Base-by-base conservation (phyloP, 805 yeast species). In the Yarrowia keelungensis region DNA sequence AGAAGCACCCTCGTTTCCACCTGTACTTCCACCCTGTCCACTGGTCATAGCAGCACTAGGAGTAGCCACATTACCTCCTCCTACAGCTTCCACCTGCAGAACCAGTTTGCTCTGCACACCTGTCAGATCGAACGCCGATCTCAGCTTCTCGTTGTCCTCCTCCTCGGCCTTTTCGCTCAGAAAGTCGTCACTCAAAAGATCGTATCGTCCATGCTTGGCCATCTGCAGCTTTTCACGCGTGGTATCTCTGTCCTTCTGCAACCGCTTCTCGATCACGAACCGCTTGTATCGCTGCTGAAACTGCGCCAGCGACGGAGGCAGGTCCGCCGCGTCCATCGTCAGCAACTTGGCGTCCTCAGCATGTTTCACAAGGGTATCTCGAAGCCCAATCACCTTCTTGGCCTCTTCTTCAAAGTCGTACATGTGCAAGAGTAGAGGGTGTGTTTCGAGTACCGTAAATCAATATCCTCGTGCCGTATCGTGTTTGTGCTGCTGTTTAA, bases 331-430 rank as follows among this genome's bases (percentile, higher is more conserved):
- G 45, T 67, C 46, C 16, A 54, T 43, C 12, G 59, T 67, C 41
- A 69, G 35, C 26, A 71, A 53, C 22, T 56, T 54, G 36, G 70
- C 49, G 8, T 69, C 70, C 5, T 69, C 65, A 8, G 70, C 72
- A 19, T 70, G 47, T 53, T 69, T 56, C 39, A 71, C 59, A 7
- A 71, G 54, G n/a, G 50, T 47, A 58, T 71, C 69, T 36, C 72
- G 53, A 8, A 71, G 54, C 11, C 41, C 64, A 1, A 71, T 54
- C 46, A 71, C 67, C 53, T 71, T 71, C 41, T 43, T 50, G 15
- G 69, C 69, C 58, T 71, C 71, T 14, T 14, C 26, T 35, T 71
- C 73, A 46, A 53, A 69, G 58, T 70, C 67, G 45, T 36, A 51
- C 51, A 43, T 62, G 47, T 7, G 16, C 14, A 7, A 19, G 41